Base-by-base conservation (phyloP, 495 filamentous ascomycete genomes). In the Corynascus novoguineensis region DNA sequence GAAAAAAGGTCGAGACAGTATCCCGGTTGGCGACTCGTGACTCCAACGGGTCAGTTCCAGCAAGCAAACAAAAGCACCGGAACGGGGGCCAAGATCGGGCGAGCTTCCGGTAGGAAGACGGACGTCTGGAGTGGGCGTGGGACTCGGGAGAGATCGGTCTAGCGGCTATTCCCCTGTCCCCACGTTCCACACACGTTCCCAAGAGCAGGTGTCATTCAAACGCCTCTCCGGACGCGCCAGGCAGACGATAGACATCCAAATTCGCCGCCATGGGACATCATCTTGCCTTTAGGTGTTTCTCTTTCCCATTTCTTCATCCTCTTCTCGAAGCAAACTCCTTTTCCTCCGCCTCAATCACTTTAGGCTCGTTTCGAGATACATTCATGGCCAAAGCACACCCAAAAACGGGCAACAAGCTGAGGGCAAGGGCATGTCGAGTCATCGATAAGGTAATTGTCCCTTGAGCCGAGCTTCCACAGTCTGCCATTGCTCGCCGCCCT, bases 111-210 rank as follows among this genome's bases (percentile, higher is more conserved):
- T 21, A 34, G 14, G 37, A 31, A 40, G 56, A 41, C 41, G 17
- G 19, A 10, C 17, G 4, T 1, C n/a, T 24, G 21, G 19, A 10
- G 14, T 31, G 27, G 41, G 34, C 31, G 35, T 50, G 50, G 52
- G 19, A 46, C 48, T 64, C 63, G 66, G 66, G 59, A 66, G 47
- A 64, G 62, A 64, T 63, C 65, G 65, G 65, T 63, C 65, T 61
- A 68, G 60, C 65, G 65, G 65, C 60, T 67, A 63, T 61, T 63
- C 47, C 44, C 19, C 32, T 51, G 40, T 57, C 41, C 46, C 47
- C 49, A 58, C 17, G 40, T 45, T 34, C 5, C 24, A 38, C 25
- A 1, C 31, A 7, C 3, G 11, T 25, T 11, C 24, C 35, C 10
- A 35, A 9, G 35, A 7, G 17, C 28, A 22, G 8, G 9, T 10